Conservation (phyloP, 352 stramenopile species). For the Phytophthora ohioensis region DNA sequence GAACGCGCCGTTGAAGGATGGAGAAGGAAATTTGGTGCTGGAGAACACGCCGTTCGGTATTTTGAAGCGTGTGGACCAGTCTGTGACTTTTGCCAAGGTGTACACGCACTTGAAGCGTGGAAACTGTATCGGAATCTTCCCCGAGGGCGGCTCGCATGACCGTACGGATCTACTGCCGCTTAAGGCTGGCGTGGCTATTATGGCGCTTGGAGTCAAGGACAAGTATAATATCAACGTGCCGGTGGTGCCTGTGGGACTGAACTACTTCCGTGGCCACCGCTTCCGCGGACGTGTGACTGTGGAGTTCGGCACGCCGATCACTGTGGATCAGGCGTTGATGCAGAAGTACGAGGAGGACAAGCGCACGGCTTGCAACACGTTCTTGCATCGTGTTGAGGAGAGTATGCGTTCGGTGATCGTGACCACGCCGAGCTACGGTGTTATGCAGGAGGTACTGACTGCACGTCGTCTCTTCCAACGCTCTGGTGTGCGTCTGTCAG, state of each 20-base stretch:
- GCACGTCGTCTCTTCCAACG: constrained; percentile 95
- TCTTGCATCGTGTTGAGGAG: constrained; percentile 86
- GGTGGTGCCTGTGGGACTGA: constrained; percentile 98
- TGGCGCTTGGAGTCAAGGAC: constrained; percentile 97
- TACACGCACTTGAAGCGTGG: constrained; percentile 91
- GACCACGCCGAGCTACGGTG: constrained; percentile 97
- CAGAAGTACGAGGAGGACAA: constrained; percentile 91
- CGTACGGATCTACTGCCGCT: constrained; percentile 97
- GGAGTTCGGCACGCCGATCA: constrained; percentile 95
- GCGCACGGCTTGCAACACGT: constrained; percentile 80
- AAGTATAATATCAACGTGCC: constrained; percentile 96
- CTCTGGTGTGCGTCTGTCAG: constrained; percentile 82
- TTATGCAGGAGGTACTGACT: constrained; percentile 96
- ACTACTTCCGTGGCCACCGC: constrained; percentile 97
- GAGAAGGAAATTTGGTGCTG: constrained; percentile 46
- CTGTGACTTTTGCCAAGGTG: constrained; percentile 92
- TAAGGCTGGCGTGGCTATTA: constrained; percentile 98
- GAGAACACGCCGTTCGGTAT: constrained; percentile 80
- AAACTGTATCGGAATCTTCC: constrained; percentile 97
- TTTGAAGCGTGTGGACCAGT: constrained; percentile 93
- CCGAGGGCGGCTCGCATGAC: constrained; percentile 98
- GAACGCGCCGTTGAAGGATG: constrained; percentile 52
- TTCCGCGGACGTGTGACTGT: constrained; percentile 97
- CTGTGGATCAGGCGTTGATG: constrained; percentile 84
- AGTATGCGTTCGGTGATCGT: constrained; percentile 95